These are phyloP conservation scores for Phtheirospermum japonicum DNA, from an alignment of 257 asterid genomes.

Conservation along the genomic window DNA sequence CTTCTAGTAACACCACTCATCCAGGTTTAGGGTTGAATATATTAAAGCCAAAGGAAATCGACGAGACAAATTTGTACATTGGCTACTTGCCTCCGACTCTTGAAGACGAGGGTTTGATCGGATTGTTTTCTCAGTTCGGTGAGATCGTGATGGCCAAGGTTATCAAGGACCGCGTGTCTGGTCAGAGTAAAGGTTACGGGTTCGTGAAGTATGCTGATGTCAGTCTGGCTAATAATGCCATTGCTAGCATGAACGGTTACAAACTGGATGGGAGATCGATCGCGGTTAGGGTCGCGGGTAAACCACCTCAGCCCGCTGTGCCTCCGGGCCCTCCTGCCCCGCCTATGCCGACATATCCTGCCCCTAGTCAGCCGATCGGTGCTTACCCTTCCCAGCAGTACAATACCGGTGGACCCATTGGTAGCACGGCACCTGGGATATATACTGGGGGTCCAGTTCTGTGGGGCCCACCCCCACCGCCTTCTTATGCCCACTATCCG, in stretches of 20 bases:
- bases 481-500: slow-evolving; percentile 56
- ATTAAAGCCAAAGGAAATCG: slow-evolving; percentile 81
- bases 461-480: slow-evolving; percentile 78
- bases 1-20: slow-evolving; percentile 41
- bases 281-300: slow-evolving; percentile 95
- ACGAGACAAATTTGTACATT: slow-evolving; percentile 81
- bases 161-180: slow-evolving; percentile 74
- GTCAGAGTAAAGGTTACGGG: slow-evolving; percentile 89
- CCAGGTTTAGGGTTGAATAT: slow-evolving; percentile 52
- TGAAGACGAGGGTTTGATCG: slow-evolving; percentile 84
- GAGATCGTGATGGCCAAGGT: slow-evolving; percentile 97
- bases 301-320: slow-evolving; percentile 83
- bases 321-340: slow-evolving; percentile 87
- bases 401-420: slow-evolving; percentile 64
- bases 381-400: slow-evolving; percentile 84
- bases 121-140: slow-evolving; percentile 77
- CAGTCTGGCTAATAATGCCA: slow-evolving; percentile 85
- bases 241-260: slow-evolving; percentile 87
- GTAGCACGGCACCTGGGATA: slow-evolving; percentile 55
- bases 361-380: slow-evolving; percentile 58
- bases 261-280: slow-evolving; percentile 92
- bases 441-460: slow-evolving; percentile 58
- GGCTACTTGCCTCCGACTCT: slow-evolving; percentile 90
- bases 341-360: slow-evolving; percentile 55
- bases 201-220: slow-evolving; percentile 88